These are phyloP conservation scores for Cicer chorassanicum DNA, from an alignment of 306 rosid genomes.

Conservation along the genomic window DNA sequence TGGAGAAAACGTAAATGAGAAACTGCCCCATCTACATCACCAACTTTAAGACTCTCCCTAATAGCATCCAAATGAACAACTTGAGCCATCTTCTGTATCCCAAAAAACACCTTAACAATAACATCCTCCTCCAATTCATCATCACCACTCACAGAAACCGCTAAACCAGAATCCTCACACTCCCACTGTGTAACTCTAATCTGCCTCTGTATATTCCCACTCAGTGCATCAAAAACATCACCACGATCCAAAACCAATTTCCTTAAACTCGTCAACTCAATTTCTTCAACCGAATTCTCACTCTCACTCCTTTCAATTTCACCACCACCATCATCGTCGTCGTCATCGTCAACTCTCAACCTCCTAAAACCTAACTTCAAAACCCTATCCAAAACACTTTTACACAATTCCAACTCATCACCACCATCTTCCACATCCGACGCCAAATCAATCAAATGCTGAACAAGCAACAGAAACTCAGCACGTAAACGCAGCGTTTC, in stretches of 20 bases:
- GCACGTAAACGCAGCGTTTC: constrained; percentile 79
- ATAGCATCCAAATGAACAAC: constrained; percentile 75
- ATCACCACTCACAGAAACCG: constrained; percentile 50
- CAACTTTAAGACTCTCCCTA: constrained; percentile 60
- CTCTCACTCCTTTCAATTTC: constrained; percentile 42
- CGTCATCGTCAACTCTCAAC: constrained; percentile 54
- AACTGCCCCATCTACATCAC: constrained; percentile 62
- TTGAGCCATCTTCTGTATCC: constrained; percentile 71
- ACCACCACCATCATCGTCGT: constrained; percentile 33
- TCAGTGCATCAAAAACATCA: constrained; percentile 71
- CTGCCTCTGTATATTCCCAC: constrained; percentile 73
- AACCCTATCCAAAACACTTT: constrained; percentile 61
- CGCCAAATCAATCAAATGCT: constrained; percentile 71
- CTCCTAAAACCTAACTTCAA: constrained; percentile 81
- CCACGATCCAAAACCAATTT: constrained; percentile 63
- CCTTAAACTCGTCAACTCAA: constrained; percentile 62
- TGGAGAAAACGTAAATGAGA: constrained; percentile 76
- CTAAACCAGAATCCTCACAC: constrained; percentile 60
- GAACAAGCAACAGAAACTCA: constrained; percentile 75
- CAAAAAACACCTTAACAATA: constrained; percentile 53
- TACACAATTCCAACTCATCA: constrained; percentile 50
- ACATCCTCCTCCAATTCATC: constrained; percentile 52
- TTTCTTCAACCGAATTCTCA: constrained; percentile 60
- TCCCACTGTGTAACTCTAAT: constrained; percentile 62
- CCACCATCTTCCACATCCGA: constrained; percentile 44